Evolutionary conservation across 345 rosid genomes (phyloP).

Genomic region (Crucihimalaya himalaica): DNA sequence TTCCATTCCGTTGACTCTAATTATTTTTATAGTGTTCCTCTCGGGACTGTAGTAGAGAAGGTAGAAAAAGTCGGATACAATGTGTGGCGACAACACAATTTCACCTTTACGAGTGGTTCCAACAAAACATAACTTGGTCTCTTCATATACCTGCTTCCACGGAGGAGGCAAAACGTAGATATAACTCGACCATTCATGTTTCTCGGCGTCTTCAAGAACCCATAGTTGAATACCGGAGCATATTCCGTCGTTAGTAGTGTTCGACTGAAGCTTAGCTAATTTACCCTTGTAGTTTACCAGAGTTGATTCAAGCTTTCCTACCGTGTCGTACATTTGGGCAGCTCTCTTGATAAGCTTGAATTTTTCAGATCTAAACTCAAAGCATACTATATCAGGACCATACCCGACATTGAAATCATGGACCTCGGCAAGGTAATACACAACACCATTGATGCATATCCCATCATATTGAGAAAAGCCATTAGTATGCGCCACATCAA

Average conservation of each 20-base stretch:
- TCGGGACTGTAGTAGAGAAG: constrained; percentile 2
- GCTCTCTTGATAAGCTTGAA: background rate
- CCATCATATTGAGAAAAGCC: background rate
- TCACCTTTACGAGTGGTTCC: background rate
- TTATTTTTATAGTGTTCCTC: background rate
- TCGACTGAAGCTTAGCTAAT: constrained; percentile 7
- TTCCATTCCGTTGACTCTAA: constrained; percentile 19
- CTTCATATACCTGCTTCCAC: background rate
- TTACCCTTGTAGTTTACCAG: constrained; percentile 24
- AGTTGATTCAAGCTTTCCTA: background rate
- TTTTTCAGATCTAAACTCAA: constrained; percentile 3
- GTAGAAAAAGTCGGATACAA: background rate
- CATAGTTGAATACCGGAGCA: background rate
- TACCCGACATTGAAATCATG: no score
- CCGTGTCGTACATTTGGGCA: background rate
- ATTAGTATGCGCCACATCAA: background rate
- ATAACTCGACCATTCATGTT: constrained; percentile 12
- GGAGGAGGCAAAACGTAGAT: background rate
- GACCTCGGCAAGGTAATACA: constrained; percentile 9
- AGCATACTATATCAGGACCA: constrained; percentile 1
- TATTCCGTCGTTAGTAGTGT: background rate
- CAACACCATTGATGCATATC: constrained; percentile 29
- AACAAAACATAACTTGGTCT: background rate
- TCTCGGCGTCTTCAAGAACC: constrained; percentile 9
- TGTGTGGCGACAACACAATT: constrained; percentile 3